Evolutionary conservation across 208 protist genomes (phyloP), one percentile per base, ranked within the genome.

Genomic region (Trypanosoma rangeli): DNA sequence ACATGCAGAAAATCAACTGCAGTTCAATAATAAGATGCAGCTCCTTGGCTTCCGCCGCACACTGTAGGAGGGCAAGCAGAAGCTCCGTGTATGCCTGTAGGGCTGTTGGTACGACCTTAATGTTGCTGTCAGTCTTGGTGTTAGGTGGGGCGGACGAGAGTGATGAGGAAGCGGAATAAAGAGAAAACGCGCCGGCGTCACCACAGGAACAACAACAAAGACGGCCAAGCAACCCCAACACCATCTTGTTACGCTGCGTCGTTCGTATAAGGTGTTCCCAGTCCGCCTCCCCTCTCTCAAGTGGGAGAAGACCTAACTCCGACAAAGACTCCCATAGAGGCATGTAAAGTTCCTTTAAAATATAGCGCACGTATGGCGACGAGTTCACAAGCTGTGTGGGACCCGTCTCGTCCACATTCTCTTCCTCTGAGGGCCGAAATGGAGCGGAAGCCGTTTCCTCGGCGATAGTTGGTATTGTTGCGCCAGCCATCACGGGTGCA

Each of bases 1-100:
- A 62, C 7, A 48, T 58, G 70, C 83, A 87, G 63, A 92, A 80
- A 3, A 77, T 63, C 26, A 68, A 61, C 24, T 86, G 73, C 18
- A 92, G 55, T 18, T 71, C 65, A 18, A 64, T 50, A 55, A 92
- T 76, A 50, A 92, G 60, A 22, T 73, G 42, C n/a, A 70, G 39
- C 31, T 89, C 82, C 71, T 90, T 87, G 5, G 80, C 74, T 66
- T 83, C 80, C 12, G 78, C 78, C 10, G 79, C 83, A 64, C 81
- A 87, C 52, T 84, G 73, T 3, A 81, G 75, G 42, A 92, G 74
- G 33, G 74, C 48, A 49, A 87, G 57, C 56, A 81, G 82, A 35
- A 84, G 57, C 28, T 74, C 54, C 15, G 79, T 64, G 28, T 83
- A 66, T 15, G 79, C 79, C 20, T 68, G 71, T 58, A 89, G 56